Base-by-base conservation (phyloP, 2,329 filamentous ascomycete genomes). In the Colletotrichum higginsianum region DNA sequence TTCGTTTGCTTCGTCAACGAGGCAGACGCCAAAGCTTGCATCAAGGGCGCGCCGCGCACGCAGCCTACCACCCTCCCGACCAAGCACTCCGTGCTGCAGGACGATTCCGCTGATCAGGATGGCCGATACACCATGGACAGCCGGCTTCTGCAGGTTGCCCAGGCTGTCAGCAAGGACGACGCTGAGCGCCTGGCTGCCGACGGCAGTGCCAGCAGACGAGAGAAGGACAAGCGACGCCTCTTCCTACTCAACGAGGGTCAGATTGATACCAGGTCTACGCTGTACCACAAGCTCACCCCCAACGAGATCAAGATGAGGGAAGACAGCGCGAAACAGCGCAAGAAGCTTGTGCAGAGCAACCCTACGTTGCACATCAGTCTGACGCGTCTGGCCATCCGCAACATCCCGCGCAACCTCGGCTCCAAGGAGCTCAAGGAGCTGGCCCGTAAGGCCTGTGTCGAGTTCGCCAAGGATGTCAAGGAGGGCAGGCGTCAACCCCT, bases 101-200 rank as follows among this genome's bases (percentile, higher is more conserved):
- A 98, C 79, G 94, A 97, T 75, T 90, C 90, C 55, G 88, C 91
- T 18, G 97, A 99, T 78, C 90, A 92, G 0, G 90, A 90, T 49
- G 96, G 96, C 66, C 90, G 89, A 75, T 99, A 98, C 84, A 98
- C 95, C 0, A 86, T 99, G 58, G 94, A 98, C 52, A 95, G 95
- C 5, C 94, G 96, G 71, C 90, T 98, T 18, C 86, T 99, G 8
- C 93, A 96, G 76, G 87, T 99, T 30, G 90, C 94, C 2, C 92
- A 92, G 67, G 96, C 96, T 8, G 95, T 99, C 13, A 93, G 92
- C 82, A 95, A 94, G 80, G 88, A 90, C 61, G 92, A 97, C 81
- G 96, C 96, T 1, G 87, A 87, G 50, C 91, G 91, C 63, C 88
- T 98, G 35, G 91, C 93, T 7, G 91, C 93, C 62, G 90, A 92